Percentiles rank a stretch among this genome's conserved stretches.
Conservation (phyloP, 805 yeast genomes). For the Wickerhamiella kurtzmanii region DNA sequence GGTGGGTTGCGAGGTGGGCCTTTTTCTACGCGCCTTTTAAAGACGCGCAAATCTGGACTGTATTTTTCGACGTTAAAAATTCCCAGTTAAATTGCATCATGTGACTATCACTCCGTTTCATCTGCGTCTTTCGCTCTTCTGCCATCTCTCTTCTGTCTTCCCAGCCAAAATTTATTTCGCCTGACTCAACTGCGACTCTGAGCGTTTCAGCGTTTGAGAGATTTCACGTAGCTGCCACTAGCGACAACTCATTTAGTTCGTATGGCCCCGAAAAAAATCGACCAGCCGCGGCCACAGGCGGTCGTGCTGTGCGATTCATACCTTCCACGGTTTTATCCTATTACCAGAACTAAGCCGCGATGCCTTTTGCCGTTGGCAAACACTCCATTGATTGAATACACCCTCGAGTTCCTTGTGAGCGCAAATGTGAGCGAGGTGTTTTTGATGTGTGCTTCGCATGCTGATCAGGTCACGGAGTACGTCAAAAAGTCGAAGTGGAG, state of each 20-base stretch:
- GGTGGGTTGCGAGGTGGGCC: too few relatives aligned
- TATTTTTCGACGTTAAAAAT: too few relatives aligned
- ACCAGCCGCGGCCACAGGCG: conserved; percentile 50
- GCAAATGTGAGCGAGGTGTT: conserved; percentile 85
- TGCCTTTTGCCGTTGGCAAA: conserved; percentile 87
- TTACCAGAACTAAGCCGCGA: conserved; percentile 73
- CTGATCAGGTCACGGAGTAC: conserved; percentile 73
- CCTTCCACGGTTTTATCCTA: conserved; percentile 83
- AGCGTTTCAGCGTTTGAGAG: too few relatives aligned
- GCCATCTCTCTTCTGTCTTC: neutral
- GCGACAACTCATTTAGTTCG: too few relatives aligned
- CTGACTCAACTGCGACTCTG: neutral
- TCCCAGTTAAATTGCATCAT: too few relatives aligned
- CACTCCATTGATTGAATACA: conserved; percentile 87
- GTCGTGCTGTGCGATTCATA: conserved; percentile 89
- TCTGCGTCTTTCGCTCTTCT: too few relatives aligned
- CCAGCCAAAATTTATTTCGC: neutral
- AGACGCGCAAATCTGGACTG: too few relatives aligned
- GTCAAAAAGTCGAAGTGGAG: conserved; percentile 40
- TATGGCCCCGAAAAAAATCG: conserved; percentile 14
- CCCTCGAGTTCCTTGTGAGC: conserved; percentile 82
- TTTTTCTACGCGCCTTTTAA: too few relatives aligned
- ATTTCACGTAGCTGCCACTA: too few relatives aligned
- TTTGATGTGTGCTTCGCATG: conserved; percentile 80
- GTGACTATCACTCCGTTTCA: too few relatives aligned